A percentile compares a stretch with the other conserved stretches of the same genome.
Evolutionary conservation across 805 yeast genomes (phyloP).

Genomic region (Saturnispora sanitii): DNA sequence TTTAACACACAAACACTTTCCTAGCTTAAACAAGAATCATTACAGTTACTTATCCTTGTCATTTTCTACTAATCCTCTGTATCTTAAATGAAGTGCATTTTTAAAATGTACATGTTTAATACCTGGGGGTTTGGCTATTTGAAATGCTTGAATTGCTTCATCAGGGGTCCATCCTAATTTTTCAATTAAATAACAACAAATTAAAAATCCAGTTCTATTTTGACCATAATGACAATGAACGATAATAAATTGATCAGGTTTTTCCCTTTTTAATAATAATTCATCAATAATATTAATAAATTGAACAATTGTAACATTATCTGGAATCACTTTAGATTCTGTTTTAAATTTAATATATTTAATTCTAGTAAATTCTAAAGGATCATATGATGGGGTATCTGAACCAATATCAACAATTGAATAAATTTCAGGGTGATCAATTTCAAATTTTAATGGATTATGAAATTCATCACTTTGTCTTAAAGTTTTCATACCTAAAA

Average conservation of each 20-base stretch:
- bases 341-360: slow-evolving; percentile 65
- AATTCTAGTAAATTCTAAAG: slow-evolving; percentile 41
- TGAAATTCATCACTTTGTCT: slow-evolving; percentile 54
- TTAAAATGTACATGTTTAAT: slow-evolving; percentile 70
- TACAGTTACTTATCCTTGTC: background rate
- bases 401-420: slow-evolving; percentile 65
- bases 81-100: slow-evolving; percentile 60
- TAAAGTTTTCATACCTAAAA: slow-evolving; percentile 67
- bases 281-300: slow-evolving; percentile 47
- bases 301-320: slow-evolving; percentile 43
- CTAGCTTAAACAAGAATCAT: no score
- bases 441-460: slow-evolving; percentile 48
- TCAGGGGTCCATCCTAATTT: slow-evolving; percentile 46
- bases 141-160: slow-evolving; percentile 55
- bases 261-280: slow-evolving; percentile 23
- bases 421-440: slow-evolving; percentile 37
- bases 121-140: slow-evolving; percentile 53
- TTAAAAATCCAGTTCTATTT: slow-evolving; percentile 66
- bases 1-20: background rate
- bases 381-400: slow-evolving; percentile 63
- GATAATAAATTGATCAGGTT: slow-evolving; percentile 34
- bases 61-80: slow-evolving; percentile 25
- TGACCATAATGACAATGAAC: slow-evolving; percentile 81
- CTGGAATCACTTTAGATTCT: slow-evolving; percentile 69
- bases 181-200: slow-evolving; percentile 61